Evolutionary conservation across 2,329 filamentous ascomycete genomes (phyloP).

Genomic region (Alternaria triticina): DNA sequence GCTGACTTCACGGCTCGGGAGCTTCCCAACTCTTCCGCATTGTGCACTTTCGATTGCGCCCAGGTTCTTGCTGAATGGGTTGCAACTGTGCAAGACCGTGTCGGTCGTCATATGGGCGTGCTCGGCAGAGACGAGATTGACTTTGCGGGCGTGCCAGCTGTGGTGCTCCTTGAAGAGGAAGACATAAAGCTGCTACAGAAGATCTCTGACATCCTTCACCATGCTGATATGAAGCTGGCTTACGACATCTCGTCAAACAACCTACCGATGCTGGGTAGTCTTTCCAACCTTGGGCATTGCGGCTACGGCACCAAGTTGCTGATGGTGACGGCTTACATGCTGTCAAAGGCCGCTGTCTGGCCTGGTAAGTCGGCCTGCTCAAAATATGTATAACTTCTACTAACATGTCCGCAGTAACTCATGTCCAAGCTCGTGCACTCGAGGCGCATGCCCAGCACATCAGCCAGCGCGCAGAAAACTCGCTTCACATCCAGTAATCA

Average conservation of each 20-base stretch:
- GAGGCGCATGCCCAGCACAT: slow-evolving; percentile 69
- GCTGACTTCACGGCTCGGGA: slow-evolving; percentile 84
- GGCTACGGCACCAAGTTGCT: slow-evolving; percentile 87
- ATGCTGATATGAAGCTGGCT: slow-evolving; percentile 80
- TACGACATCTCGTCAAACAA: slow-evolving; percentile 57
- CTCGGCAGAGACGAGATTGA: slow-evolving; percentile 85
- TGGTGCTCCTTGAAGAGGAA: slow-evolving; percentile 91
- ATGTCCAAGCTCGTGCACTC: slow-evolving; percentile 70
- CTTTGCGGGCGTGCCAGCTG: slow-evolving; percentile 77
- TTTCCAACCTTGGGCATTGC: slow-evolving; percentile 64
- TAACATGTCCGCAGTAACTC: slow-evolving; percentile 61
- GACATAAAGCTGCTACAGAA: slow-evolving; percentile 85
- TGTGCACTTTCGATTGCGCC: slow-evolving; percentile 92
- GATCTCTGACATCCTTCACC: slow-evolving; percentile 77
- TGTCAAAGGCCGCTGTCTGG: slow-evolving; percentile 91
- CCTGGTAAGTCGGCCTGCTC: slow-evolving; percentile 68
- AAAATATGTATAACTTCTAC: slow-evolving; percentile 9
- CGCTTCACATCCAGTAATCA: slow-evolving; percentile 43
- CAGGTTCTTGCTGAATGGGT: slow-evolving; percentile 96
- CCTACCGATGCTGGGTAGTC: slow-evolving; percentile 57
- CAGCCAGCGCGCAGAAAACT: slow-evolving; percentile 64
- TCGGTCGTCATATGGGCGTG: slow-evolving; percentile 87
- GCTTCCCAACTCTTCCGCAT: slow-evolving; percentile 84
- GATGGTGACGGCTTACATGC: slow-evolving; percentile 81
- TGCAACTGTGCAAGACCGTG: slow-evolving; percentile 88